Evolutionary conservation across 2,329 filamentous ascomycete species (phyloP).

Genomic region (Claviceps spartinae): DNA sequence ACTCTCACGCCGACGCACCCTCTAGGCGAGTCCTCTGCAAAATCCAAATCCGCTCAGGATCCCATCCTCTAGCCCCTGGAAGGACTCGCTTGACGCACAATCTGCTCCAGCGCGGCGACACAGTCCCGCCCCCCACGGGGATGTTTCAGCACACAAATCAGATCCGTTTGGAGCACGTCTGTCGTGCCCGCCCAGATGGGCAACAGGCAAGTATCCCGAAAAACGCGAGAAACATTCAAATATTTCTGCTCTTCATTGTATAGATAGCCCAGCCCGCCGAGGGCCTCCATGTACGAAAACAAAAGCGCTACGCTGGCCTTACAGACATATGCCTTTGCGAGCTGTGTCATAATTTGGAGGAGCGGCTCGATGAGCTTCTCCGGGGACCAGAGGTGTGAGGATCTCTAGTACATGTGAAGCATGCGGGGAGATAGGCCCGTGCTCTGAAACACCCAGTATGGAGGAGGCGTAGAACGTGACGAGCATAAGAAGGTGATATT

Average conservation of each 20-base stretch:
- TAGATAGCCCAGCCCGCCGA: constrained; percentile 55
- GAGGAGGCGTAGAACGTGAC: constrained; percentile 40
- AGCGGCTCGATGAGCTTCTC: constrained; percentile 25
- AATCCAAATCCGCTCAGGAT: constrained; percentile 25
- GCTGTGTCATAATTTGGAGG: constrained; percentile 43
- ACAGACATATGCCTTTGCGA: constrained; percentile 46
- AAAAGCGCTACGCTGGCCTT: constrained; percentile 35
- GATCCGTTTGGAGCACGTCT: constrained; percentile 48
- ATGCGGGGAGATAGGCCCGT: constrained; percentile 13
- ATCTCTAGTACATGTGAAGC: constrained; percentile 12
- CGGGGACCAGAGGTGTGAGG: constrained; percentile 18
- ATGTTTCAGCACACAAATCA: constrained; percentile 34
- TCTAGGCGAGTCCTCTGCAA: constrained; percentile 24
- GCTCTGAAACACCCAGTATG: constrained; percentile 41
- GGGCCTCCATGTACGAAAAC: constrained; percentile 46
- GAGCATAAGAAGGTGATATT: constrained; percentile 43
- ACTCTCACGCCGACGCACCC: constrained; percentile 18
- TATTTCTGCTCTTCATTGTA: constrained; percentile 49
- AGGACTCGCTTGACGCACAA: constrained; percentile 18
- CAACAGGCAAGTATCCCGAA: constrained; percentile 49
- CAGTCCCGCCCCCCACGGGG: constrained; percentile 22
- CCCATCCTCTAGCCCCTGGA: constrained; percentile 17
- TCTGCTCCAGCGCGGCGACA: constrained; percentile 28
- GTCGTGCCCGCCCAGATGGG: constrained; percentile 64
- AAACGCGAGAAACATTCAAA: constrained; percentile 52